Conservation (phyloP, 169 alveolate species). For the Cryptosporidium parvum region DNA sequence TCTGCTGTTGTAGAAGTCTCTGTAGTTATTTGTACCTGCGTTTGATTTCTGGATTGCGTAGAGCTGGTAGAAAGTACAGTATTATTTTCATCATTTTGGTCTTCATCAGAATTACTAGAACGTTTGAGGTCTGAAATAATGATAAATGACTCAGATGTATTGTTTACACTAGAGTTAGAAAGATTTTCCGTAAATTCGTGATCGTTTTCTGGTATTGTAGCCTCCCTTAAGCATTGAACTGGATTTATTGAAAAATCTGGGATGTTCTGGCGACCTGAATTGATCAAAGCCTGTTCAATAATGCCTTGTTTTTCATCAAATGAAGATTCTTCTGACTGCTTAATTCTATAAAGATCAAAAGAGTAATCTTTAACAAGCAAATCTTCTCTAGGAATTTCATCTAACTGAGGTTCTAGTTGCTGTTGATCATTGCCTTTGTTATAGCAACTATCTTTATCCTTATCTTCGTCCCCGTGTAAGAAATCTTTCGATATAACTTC, state of each 20-base stretch:
- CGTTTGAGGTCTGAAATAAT: constrained; percentile 10
- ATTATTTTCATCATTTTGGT: no score
- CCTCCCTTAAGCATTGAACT: neutral
- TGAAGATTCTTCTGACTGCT: neutral
- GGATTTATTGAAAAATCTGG: neutral
- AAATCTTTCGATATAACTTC: neutral
- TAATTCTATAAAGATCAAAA: constrained; percentile 18
- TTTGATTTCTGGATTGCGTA: neutral
- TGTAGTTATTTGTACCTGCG: neutral
- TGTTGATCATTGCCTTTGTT: neutral
- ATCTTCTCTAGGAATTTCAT: neutral
- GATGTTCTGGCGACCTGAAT: neutral
- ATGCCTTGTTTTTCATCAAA: constrained; percentile 19
- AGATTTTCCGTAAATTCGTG: neutral
- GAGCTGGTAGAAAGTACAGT: neutral
- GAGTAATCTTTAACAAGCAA: constrained; percentile 38
- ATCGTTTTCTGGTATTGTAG: neutral
- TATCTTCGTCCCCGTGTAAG: neutral
- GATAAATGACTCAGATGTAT: neutral
- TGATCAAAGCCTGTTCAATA: constrained; percentile 30
- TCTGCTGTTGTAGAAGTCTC: neutral
- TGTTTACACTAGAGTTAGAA: neutral
- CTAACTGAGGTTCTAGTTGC: neutral
- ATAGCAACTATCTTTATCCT: neutral
- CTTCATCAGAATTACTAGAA: neutral